Evolutionary conservation across 1,284 basidiomycete genomes (phyloP).

Genomic region (Coniophora puteana): DNA sequence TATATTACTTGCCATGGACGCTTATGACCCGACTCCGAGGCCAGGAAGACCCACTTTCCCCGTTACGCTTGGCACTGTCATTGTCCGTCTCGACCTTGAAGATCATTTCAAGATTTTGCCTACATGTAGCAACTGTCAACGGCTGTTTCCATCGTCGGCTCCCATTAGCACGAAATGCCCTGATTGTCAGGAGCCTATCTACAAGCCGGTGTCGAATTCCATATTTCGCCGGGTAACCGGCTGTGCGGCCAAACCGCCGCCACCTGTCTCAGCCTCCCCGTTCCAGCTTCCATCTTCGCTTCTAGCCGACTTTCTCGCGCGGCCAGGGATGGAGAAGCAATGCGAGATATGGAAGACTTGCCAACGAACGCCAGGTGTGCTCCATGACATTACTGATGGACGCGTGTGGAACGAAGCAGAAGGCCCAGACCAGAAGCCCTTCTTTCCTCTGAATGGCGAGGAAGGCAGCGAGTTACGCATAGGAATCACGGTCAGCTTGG

Average conservation of each 20-base stretch:
- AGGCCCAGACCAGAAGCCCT: background rate
- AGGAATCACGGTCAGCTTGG: slow-evolving; percentile 2
- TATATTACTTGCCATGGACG: slow-evolving; percentile 16
- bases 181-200: background rate
- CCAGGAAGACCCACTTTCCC: slow-evolving; percentile 15
- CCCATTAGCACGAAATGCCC: background rate
- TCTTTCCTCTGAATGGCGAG: background rate
- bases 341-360: background rate
- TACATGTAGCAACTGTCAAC: slow-evolving; percentile 18
- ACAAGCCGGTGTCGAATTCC: background rate
- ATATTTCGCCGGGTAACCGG: background rate
- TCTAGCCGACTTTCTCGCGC: slow-evolving; percentile 4
- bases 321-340: background rate
- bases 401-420: background rate
- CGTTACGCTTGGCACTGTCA: slow-evolving; percentile 16
- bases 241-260: background rate
- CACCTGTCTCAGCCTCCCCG: slow-evolving; percentile 2
- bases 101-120: slow-evolving; percentile 20
- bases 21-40: too few relatives aligned
- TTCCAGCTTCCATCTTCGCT: slow-evolving; percentile 1
- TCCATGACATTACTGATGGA: slow-evolving; percentile 5
- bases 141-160: slow-evolving; percentile 7
- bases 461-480: background rate
- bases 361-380: background rate
- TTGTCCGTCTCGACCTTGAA: slow-evolving; percentile 17